These are phyloP conservation scores for Pseudomicrostroma phylloplanum DNA, from an alignment of 1,284 basidiomycete species.

Conservation along the genomic window DNA sequence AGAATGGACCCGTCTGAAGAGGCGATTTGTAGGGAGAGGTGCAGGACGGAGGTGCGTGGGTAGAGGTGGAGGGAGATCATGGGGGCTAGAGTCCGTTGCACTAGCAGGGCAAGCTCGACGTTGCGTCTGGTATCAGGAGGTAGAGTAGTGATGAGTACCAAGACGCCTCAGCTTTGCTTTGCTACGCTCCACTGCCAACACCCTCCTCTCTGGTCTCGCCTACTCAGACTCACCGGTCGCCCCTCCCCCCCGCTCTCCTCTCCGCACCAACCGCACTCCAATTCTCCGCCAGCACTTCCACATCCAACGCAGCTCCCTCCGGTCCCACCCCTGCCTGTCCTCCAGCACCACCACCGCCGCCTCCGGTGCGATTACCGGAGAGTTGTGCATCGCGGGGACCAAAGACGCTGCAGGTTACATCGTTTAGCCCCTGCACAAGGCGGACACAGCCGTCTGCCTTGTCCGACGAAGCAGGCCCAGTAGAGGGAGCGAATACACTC, in stretches of 20 bases:
- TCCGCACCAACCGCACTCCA: neutral
- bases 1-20: conserved; percentile 1
- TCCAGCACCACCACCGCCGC: neutral
- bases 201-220: neutral
- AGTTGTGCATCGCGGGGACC: conserved; percentile 2
- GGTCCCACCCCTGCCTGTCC: neutral
- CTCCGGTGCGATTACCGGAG: neutral
- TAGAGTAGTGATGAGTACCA: neutral
- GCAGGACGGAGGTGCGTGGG: conserved; percentile 3
- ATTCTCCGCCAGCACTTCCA: neutral
- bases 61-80: conserved; percentile 3
- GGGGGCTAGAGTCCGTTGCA: neutral
- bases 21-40: neutral
- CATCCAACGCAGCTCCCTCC: neutral
- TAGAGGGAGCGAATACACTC: neutral
- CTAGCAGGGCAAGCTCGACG: neutral
- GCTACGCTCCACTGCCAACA: no score
- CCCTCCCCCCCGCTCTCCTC: neutral
- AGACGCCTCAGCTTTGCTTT: neutral
- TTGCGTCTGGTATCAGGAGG: neutral
- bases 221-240: neutral
- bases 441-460: conserved; percentile 1
- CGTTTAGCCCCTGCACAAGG: conserved; percentile 6
- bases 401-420: conserved; percentile 5
- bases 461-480: neutral